phyloP scores from a whole-genome alignment of 305 asterid genomes.

The Rubia tinctorum region DNA sequence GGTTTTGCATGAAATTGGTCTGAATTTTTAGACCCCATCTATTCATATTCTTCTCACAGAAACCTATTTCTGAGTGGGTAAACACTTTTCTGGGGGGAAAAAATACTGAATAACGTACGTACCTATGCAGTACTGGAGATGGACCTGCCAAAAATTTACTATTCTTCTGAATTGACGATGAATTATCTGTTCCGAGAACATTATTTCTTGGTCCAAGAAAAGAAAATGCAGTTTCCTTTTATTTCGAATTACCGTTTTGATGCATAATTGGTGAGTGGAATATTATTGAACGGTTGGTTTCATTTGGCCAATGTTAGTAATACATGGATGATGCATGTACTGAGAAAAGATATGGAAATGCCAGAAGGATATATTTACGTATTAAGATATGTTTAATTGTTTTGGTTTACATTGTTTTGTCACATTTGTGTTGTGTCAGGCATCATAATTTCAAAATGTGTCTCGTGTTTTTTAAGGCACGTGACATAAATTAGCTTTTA shows the following conservation, averaged over 20 bases:
- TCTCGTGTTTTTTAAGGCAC: no score
- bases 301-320: background rate
- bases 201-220: background rate
- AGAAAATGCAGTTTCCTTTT: background rate
- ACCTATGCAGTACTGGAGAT: background rate
- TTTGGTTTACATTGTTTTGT: background rate
- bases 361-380: background rate
- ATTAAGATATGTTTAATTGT: background rate
- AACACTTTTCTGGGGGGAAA: conserved; percentile 2
- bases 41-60: conserved; percentile 4
- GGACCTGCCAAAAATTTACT: background rate
- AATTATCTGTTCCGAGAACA: no score
- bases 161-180: background rate
- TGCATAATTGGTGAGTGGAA: background rate
- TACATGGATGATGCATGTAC: background rate
- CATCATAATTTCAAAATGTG: background rate
- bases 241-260: background rate
- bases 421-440: background rate
- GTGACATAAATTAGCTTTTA: no score
- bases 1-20: conserved; percentile 3
- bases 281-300: background rate
- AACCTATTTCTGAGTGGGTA: background rate
- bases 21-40: background rate
- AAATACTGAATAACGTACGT: background rate
- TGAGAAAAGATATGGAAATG: background rate